Conservation (phyloP, 2,329 filamentous ascomycete species). For the Purpureocillium lavendulum region DNA sequence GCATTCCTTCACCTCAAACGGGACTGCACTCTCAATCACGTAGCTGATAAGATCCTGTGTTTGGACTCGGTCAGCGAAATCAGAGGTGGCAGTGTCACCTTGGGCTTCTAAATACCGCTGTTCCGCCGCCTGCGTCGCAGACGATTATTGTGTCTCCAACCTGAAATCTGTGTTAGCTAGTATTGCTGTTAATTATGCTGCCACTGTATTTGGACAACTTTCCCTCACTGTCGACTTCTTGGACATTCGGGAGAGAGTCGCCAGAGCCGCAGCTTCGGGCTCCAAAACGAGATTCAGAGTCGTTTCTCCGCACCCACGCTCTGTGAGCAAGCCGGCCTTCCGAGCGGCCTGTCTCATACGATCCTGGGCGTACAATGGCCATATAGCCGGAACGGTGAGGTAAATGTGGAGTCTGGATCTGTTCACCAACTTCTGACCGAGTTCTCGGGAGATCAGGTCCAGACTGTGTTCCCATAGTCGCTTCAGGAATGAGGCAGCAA, state of each 20-base stretch:
- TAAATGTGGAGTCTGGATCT: constrained; percentile 23
- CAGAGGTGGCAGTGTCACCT: neutral
- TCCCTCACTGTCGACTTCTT: too few species aligned
- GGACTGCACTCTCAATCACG: neutral
- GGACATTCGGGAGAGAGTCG: too few species aligned
- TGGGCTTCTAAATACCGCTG: constrained; percentile 15
- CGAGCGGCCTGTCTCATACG: constrained; percentile 26
- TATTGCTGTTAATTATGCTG: too few species aligned
- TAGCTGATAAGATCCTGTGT: too few species aligned
- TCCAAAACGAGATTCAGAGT: constrained; percentile 27
- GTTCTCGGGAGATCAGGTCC: too few species aligned
- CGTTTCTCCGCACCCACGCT: constrained; percentile 17
- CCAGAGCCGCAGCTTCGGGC: constrained; percentile 23
- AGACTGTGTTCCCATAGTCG: too few species aligned
- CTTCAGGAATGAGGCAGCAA: too few species aligned
- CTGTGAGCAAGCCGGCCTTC: constrained; percentile 25
- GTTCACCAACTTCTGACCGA: too few species aligned
- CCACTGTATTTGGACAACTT: too few species aligned
- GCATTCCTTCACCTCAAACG: constrained; percentile 24
- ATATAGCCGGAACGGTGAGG: constrained; percentile 36
- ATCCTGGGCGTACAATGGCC: constrained; percentile 27
- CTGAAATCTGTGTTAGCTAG: constrained; percentile 1
- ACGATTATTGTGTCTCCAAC: constrained; percentile 16
- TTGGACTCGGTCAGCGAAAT: too few species aligned
- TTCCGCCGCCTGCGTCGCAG: constrained; percentile 28